Evolutionary conservation across 768 basidiomycete species (phyloP).

Genomic region (Mycena epipterygia): DNA sequence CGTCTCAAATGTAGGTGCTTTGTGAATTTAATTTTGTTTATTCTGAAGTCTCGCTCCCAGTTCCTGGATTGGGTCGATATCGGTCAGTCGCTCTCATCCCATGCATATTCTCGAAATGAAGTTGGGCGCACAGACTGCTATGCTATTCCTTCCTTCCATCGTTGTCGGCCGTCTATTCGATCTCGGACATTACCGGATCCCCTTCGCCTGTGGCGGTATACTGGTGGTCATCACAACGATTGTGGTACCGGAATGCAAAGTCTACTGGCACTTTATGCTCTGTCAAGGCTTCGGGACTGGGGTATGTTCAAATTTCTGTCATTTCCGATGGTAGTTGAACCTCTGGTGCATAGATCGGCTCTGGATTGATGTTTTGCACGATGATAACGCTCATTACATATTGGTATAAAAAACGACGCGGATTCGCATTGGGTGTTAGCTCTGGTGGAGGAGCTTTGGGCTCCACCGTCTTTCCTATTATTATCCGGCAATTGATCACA

Average conservation of each 20-base stretch:
- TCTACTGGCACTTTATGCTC: constrained; percentile 71
- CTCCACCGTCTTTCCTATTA: constrained; percentile 62
- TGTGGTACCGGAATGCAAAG: constrained; percentile 65
- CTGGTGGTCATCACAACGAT: constrained; percentile 58
- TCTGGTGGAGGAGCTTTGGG: constrained; percentile 61
- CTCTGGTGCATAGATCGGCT: constrained; percentile 26
- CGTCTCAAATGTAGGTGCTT: constrained; percentile 20
- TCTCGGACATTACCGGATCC: no score
- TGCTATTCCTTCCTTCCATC: constrained; percentile 20
- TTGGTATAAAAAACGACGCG: constrained; percentile 62
- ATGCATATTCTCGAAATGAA: neutral
- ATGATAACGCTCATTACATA: constrained; percentile 57
- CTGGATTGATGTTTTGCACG: constrained; percentile 61
- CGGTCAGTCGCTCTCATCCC: neutral
- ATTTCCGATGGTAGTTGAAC: constrained; percentile 31
- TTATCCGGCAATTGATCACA: constrained; percentile 55
- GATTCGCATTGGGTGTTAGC: constrained; percentile 60
- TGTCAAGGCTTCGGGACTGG: constrained; percentile 67
- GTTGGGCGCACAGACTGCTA: neutral
- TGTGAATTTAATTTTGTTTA: neutral
- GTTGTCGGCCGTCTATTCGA: constrained; percentile 5
- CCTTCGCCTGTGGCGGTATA: constrained; percentile 51
- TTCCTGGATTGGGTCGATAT: constrained; percentile 20
- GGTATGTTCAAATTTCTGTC: constrained; percentile 43
- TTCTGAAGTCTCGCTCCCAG: neutral